phyloP scores from a whole-genome alignment of 306 rosid genomes.

The Lotus japonicus region DNA sequence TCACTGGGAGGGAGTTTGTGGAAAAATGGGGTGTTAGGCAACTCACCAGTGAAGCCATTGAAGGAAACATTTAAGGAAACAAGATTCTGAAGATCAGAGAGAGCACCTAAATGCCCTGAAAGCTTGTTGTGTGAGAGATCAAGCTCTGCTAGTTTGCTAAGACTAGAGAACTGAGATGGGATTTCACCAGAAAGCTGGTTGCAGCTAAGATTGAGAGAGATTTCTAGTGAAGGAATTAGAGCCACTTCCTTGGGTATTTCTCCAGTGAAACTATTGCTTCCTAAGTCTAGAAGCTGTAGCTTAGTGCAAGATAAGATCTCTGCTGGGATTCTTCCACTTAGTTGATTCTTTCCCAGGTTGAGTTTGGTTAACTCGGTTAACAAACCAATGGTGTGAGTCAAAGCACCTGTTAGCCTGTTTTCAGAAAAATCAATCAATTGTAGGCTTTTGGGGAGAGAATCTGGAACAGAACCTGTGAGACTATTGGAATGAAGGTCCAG shows the following conservation, averaged over 20 bases:
- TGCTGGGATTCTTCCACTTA: conserved; percentile 64
- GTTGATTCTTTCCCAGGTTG: conserved; percentile 52
- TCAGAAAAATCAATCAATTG: conserved; percentile 62
- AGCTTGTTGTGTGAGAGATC: conserved; percentile 90
- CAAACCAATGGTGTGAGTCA: conserved; percentile 50
- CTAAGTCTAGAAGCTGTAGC: conserved; percentile 73
- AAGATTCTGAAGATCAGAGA: conserved; percentile 62
- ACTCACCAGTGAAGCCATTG: conserved; percentile 76
- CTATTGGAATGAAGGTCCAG: conserved; percentile 81
- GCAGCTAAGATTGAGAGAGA: conserved; percentile 75
- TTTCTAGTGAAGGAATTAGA: conserved; percentile 64
- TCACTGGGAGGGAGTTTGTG: conserved; percentile 61
- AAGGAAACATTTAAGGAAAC: conserved; percentile 73
- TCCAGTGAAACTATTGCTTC: conserved; percentile 72
- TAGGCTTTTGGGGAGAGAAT: conserved; percentile 62
- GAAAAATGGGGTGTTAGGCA: conserved; percentile 83
- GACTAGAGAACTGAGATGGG: conserved; percentile 61
- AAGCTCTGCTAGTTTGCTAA: conserved; percentile 64
- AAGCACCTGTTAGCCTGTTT: conserved; percentile 58
- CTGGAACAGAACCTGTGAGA: conserved; percentile 62
- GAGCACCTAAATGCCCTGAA: conserved; percentile 57
- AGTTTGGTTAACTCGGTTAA: conserved; percentile 71
- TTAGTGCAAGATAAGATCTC: conserved; percentile 69
- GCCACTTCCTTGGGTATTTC: conserved; percentile 73
- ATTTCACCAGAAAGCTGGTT: conserved; percentile 79